Evolutionary conservation across 202 grass and related monocot species (phyloP).

Genomic region (Zizania palustris): DNA sequence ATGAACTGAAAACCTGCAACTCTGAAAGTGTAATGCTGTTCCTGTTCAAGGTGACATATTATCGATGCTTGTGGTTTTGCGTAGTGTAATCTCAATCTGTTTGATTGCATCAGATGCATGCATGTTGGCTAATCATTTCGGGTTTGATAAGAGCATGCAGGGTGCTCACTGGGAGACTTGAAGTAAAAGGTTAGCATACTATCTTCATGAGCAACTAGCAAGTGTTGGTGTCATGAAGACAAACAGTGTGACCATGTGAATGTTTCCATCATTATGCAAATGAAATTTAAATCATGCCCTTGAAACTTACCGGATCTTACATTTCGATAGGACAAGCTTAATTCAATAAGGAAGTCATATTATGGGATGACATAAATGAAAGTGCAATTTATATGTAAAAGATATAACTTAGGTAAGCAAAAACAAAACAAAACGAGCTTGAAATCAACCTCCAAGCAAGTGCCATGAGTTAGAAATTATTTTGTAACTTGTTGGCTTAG

Average conservation of each 20-base stretch:
- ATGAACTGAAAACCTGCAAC: neutral
- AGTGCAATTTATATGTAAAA: neutral
- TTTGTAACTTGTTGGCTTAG: neutral
- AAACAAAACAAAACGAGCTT: neutral
- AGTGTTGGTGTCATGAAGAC: conserved; percentile 12
- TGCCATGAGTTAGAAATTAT: neutral
- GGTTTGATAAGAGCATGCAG: conserved; percentile 35
- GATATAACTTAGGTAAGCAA: neutral
- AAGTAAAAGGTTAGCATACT: conserved; percentile 6
- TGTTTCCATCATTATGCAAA: conserved; percentile 22
- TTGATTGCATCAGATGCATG: conserved; percentile 18
- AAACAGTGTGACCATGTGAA: neutral
- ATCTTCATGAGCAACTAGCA: conserved; percentile 19
- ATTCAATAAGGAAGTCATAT: neutral
- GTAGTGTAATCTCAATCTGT: too few species aligned
- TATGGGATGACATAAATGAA: neutral
- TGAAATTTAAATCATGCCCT: neutral
- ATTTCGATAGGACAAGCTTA: neutral
- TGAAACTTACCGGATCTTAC: neutral
- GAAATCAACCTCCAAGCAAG: conserved; percentile 18
- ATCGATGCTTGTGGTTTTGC: too few species aligned
- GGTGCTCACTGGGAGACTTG: neutral
- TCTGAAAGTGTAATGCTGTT: conserved; percentile 14
- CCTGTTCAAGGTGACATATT: conserved; percentile 27
- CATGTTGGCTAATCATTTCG: conserved; percentile 28